Evolutionary conservation across 768 basidiomycete species (phyloP), one percentile per base, ranked within the genome.

Genomic region (Cytidiella melzeri): DNA sequence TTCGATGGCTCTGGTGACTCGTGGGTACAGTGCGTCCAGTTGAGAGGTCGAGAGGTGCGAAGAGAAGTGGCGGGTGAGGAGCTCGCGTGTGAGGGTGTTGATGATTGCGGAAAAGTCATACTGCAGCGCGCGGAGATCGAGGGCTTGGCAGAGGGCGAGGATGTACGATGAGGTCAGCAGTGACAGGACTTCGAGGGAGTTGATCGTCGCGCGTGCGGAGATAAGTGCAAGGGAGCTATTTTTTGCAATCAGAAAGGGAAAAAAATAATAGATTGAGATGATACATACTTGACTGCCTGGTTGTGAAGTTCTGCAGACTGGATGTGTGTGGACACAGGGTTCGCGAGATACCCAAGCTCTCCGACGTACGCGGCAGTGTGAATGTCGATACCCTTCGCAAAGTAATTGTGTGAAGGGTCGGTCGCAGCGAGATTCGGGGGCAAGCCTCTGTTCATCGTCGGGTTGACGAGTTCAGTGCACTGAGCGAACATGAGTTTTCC

Each of bases 281-380:
- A 40, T 37, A 71, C 85, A 52, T 55, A 89, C 87, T 93, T 93
- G 65, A 93, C 79, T 39, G 91, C 86, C 65, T 93, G 91, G 57
- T 93, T 93, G 61, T 91, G 87, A 86, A 92, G 89, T 68, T 93
- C 90, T 1, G 90, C 90, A 1, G 84, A 85, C 59, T 92, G 88
- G 43, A 90, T 80, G 56, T 87, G 84, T 0, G 87, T 88, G 2
- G 84, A 85, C 10, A 92, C 89, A 0, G 91, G 89, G 68, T 80
- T 87, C 18, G 86, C 90, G 21, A 92, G 75, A 60, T 77, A 83
- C 24, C 89, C 90, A 26, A 93, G 77, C 65, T 93, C 91, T 41
- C 83, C 73, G 2, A 83, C 77, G 61, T 93, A 92, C 0, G 91
- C 83, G 7, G 91, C 89, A 4, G 79, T 75, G 38, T 83, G 86